Evolutionary conservation across 495 filamentous ascomycete species (phyloP).

Genomic region (Annulohypoxylon stygium): DNA sequence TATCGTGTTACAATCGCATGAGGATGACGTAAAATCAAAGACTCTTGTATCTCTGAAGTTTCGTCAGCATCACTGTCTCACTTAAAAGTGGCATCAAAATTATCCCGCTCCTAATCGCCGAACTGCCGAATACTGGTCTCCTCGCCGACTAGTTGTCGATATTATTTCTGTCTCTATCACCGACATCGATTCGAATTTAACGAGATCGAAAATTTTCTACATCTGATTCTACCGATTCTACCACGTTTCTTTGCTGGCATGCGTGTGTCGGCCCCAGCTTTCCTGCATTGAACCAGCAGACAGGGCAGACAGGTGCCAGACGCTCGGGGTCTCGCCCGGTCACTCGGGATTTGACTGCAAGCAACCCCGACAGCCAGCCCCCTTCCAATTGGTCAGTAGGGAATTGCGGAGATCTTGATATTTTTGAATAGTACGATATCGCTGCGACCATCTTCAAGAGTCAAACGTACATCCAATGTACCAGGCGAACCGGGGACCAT

Average conservation of each 20-base stretch:
- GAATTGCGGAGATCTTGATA: slow-evolving; percentile 48
- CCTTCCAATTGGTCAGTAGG: slow-evolving; percentile 44
- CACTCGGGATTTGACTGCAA: slow-evolving; percentile 52
- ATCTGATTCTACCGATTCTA: slow-evolving; percentile 22
- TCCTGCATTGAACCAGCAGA: slow-evolving; percentile 20
- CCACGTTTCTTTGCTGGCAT: slow-evolving; percentile 12
- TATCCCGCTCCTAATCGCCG: slow-evolving; percentile 37
- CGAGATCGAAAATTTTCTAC: slow-evolving; percentile 3
- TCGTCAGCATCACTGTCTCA: slow-evolving; percentile 46
- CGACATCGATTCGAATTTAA: slow-evolving; percentile 25
- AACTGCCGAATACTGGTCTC: slow-evolving; percentile 47
- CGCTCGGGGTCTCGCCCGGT: slow-evolving; percentile 48
- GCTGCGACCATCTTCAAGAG: slow-evolving; percentile 36
- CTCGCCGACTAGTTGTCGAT: slow-evolving; percentile 44
- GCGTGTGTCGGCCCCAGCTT: slow-evolving; percentile 30
- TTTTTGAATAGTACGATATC: slow-evolving; percentile 45
- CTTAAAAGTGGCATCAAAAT: slow-evolving; percentile 28
- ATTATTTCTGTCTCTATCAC: slow-evolving; percentile 39
- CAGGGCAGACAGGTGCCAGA: slow-evolving; percentile 29
- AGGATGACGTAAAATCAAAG: slow-evolving; percentile 42
- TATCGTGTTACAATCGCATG: slow-evolving; percentile 30
- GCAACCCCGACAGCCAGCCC: slow-evolving; percentile 33
- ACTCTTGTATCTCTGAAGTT: slow-evolving; percentile 34
- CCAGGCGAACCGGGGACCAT: slow-evolving; percentile 37
- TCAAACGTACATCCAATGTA: slow-evolving; percentile 43